Evolutionary conservation across 352 stramenopile species (phyloP).

Genomic region (Phytophthora pini): DNA sequence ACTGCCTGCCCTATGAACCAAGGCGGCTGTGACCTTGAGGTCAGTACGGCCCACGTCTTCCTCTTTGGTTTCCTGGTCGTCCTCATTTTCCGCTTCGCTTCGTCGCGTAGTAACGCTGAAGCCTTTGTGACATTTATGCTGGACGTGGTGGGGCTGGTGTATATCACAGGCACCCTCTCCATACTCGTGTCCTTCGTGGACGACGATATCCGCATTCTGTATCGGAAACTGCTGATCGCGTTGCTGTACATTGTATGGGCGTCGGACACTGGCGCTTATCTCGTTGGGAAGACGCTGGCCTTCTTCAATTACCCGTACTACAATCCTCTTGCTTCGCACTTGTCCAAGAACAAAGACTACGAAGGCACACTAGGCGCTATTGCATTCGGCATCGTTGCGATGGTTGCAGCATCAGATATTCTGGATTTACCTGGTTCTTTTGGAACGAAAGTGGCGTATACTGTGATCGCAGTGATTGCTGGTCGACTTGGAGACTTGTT

Average conservation of each 20-base stretch:
- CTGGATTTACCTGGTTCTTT: conserved; percentile 75
- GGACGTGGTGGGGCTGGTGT: conserved; percentile 58
- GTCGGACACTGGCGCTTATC: conserved; percentile 93
- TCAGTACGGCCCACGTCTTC: conserved; percentile 42
- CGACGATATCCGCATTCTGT: conserved; percentile 52
- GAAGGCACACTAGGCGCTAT: conserved; percentile 92
- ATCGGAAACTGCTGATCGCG: conserved; percentile 65
- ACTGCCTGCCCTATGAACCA: conserved; percentile 60
- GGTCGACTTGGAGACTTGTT: conserved; percentile 95
- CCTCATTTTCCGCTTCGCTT: conserved; percentile 49
- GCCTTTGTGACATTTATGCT: conserved; percentile 53
- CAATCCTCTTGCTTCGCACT: conserved; percentile 77
- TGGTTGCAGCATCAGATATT: conserved; percentile 64
- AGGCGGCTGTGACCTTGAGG: conserved; percentile 34
- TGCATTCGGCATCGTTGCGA: conserved; percentile 80
- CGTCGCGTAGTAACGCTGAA: conserved; percentile 27
- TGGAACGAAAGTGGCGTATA: conserved; percentile 82
- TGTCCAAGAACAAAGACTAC: conserved; percentile 96
- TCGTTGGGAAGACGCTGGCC: conserved; percentile 89
- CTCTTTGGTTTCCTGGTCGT: conserved; percentile 43
- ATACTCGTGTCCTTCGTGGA: conserved; percentile 61
- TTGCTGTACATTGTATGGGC: conserved; percentile 73
- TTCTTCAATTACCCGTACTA: conserved; percentile 87
- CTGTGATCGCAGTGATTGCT: conserved; percentile 89
- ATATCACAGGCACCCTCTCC: conserved; percentile 58